Conservation (phyloP, 257 asterid genomes). For the Plantago ovata region DNA sequence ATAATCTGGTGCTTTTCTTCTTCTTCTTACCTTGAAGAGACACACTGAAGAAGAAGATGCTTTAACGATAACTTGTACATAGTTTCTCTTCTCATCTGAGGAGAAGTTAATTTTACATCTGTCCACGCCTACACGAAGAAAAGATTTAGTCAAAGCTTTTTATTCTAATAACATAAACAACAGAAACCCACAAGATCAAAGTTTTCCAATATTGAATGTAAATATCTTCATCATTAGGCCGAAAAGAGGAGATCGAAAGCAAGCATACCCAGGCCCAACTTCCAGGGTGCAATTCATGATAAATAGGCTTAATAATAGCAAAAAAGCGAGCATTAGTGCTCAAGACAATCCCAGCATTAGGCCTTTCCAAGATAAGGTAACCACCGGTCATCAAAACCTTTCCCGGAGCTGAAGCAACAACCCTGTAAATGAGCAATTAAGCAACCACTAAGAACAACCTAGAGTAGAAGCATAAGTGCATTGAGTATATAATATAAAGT, state of each 20-base stretch:
- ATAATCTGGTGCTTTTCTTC: slow-evolving; percentile 7
- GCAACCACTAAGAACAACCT: slow-evolving; percentile 7
- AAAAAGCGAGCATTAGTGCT: slow-evolving; percentile 97
- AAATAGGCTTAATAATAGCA: slow-evolving; percentile 80
- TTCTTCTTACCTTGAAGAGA: slow-evolving; percentile 52
- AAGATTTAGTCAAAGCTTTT: background rate
- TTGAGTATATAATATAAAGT: background rate
- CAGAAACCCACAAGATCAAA: slow-evolving; percentile 6
- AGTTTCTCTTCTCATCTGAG: slow-evolving; percentile 92
- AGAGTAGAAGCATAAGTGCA: slow-evolving; percentile 1
- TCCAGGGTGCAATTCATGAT: slow-evolving; percentile 58
- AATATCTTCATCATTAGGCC: slow-evolving; percentile 9
- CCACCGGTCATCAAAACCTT: slow-evolving; percentile 99
- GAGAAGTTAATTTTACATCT: slow-evolving; percentile 90
- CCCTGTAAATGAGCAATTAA: slow-evolving; percentile 42
- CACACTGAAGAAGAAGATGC: slow-evolving; percentile 52
- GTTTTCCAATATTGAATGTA: background rate
- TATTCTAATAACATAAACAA: background rate
- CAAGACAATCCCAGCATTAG: slow-evolving; percentile 91
- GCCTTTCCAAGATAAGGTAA: slow-evolving; percentile 93
- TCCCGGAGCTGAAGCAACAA: slow-evolving; percentile 99
- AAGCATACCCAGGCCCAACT: slow-evolving; percentile 86
- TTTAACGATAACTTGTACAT: slow-evolving; percentile 70
- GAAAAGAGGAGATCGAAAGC: slow-evolving; percentile 1
- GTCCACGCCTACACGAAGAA: slow-evolving; percentile 59